Evolutionary conservation across 352 stramenopile species (phyloP), one percentile per base, ranked within the genome.

Genomic region (Phytophthora pistaciae): DNA sequence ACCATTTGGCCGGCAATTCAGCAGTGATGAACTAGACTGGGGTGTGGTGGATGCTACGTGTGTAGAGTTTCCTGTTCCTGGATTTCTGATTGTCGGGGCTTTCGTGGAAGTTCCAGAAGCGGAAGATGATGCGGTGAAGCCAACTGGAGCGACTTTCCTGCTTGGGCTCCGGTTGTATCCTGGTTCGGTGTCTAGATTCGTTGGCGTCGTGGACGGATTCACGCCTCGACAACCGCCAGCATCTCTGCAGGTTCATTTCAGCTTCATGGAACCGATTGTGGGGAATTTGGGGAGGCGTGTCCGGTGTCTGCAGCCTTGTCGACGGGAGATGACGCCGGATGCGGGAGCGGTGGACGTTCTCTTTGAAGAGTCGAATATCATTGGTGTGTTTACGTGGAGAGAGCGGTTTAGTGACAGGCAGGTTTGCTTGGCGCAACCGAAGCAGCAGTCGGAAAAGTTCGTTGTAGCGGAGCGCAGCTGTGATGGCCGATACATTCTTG

Each of bases 361-460:
- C 5, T 74, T 91, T 44, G 21, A 62, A 10, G 42, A 54, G 3
- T 77, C 64, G 0, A 64, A 38, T 23, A 46, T 54, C 27, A 71
- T 89, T 59, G 79, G 64, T 0, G 61, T 91, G 8, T 84, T 92
- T 31, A 78, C 66, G 25, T 92, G 85, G 85, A 63, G 55, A 64
- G 85, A 92, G 40, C 77, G 83, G 3, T 84, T 91, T 61, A 89
- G 82, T 46, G 77, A 87, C 49, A 73, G 85, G 5, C 72, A 78
- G 25, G 56, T 90, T 2, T 79, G 75, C 31, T 33, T 86, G n/a
- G 74, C 75, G 18, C 56, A 66, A 9, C 23, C 87, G 9, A 74
- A 78, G 5, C 63, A 67, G 7, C 48, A 52, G 21, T 23, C 62
- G 9, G 29, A 44, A 3, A 13, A 25, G 7, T 52, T 90, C 0